phyloP scores from a whole-genome alignment of 2,329 filamentous ascomycete species.

The Trichoderma simmonsii region DNA sequence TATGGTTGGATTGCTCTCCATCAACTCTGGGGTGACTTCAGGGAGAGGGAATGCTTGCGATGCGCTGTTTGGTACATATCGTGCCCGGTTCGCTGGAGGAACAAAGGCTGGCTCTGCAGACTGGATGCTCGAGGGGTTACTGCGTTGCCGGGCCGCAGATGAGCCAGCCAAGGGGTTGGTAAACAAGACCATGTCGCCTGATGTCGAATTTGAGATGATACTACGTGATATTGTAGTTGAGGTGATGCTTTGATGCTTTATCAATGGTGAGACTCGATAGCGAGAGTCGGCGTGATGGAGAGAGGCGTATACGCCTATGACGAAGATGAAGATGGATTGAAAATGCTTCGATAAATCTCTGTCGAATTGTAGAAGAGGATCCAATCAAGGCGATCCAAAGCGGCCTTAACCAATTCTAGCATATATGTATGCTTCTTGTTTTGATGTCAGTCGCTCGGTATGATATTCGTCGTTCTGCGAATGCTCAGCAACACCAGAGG shows the following conservation, averaged over 20 bases:
- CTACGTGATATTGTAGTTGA: neutral
- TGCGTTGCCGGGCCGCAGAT: neutral
- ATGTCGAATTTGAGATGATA: neutral
- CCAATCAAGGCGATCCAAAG: neutral
- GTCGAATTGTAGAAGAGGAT: neutral
- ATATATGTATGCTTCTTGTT: neutral
- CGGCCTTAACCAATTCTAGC: neutral
- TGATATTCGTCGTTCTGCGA: neutral
- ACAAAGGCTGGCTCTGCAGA: neutral
- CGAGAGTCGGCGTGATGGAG: neutral
- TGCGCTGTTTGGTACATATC: constrained; percentile 27
- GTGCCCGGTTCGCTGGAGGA: constrained; percentile 18
- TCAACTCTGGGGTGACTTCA: constrained; percentile 26
- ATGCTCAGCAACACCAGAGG: neutral
- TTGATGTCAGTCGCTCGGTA: neutral
- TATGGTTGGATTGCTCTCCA: constrained; percentile 24
- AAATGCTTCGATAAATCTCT: neutral
- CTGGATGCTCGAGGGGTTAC: neutral
- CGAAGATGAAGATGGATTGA: neutral
- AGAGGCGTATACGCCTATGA: too few relatives aligned
- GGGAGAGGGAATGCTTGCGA: constrained; percentile 29
- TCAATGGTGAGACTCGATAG: neutral
- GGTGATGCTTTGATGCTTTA: neutral
- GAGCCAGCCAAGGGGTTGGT: too few relatives aligned
- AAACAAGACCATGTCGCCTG: neutral